Conservation (phyloP, 2,329 filamentous ascomycete genomes). For the Fusarium coffeatum region DNA sequence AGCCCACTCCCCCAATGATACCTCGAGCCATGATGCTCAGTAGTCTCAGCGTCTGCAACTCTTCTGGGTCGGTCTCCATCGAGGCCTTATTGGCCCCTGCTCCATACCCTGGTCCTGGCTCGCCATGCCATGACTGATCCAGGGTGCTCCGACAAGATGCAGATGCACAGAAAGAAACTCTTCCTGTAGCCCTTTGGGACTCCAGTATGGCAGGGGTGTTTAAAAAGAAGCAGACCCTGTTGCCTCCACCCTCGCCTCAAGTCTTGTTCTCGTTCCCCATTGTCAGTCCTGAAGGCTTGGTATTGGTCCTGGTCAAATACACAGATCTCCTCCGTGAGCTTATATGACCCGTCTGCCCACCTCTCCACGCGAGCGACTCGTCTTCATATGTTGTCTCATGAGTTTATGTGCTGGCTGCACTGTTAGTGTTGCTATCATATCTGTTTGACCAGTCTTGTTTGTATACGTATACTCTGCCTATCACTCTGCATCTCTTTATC, state of each 20-base stretch:
- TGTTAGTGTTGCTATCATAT: slow-evolving; percentile 20
- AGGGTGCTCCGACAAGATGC: slow-evolving; percentile 42
- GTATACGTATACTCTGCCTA: slow-evolving; percentile 23
- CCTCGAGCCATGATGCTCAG: slow-evolving; percentile 36
- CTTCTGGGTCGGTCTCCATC: slow-evolving; percentile 32
- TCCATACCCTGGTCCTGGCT: slow-evolving; percentile 35
- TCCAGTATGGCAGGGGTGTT: slow-evolving; percentile 37
- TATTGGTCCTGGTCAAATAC: slow-evolving; percentile 33
- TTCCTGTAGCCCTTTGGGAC: slow-evolving; percentile 21
- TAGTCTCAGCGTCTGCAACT: slow-evolving; percentile 35
- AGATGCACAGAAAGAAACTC: slow-evolving; percentile 38
- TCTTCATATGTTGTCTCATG: slow-evolving; percentile 30
- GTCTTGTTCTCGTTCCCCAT: slow-evolving; percentile 31
- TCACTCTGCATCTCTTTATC: slow-evolving; percentile 9
- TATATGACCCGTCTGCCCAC: slow-evolving; percentile 48
- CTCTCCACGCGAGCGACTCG: slow-evolving; percentile 35
- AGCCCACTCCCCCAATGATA: slow-evolving; percentile 40
- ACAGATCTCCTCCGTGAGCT: slow-evolving; percentile 43
- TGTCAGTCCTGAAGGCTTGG: slow-evolving; percentile 27
- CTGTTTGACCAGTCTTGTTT: slow-evolving; percentile 25
- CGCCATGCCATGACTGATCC: slow-evolving; percentile 32
- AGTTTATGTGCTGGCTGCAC: slow-evolving; percentile 25
- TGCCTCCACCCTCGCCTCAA: slow-evolving; percentile 39
- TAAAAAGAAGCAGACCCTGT: slow-evolving; percentile 21
- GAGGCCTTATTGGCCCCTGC: slow-evolving; percentile 42